Evolutionary conservation across 164 flowering plant genomes (phyloP), one percentile per base, ranked within the genome.

Genomic region (Buxus sempervirens): DNA sequence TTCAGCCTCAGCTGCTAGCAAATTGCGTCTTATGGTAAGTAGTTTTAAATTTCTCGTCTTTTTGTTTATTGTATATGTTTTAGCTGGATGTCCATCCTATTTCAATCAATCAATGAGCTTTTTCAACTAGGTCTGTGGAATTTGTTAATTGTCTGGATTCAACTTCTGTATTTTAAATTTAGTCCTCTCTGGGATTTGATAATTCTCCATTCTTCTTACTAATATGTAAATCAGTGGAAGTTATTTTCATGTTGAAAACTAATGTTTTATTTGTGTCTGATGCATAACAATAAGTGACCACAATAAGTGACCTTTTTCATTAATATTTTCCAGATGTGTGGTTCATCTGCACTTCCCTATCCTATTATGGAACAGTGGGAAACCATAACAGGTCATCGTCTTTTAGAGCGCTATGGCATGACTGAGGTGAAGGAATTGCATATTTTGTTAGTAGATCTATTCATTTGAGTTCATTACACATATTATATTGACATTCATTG

Each of bases 321-420:
- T 15, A 5, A 45, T 58, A 9, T 57, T 57, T 61, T 66, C n/a
- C 74, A 92, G 99, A 96, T 96, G 99, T 87, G 95, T 85, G 98
- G 99, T 66, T 96, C 99, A 66, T 93, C 97, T 62, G 99, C 99
- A 48, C 96, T 96, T 63, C 99, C 99, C 36, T 82, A 78, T 64
- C 98, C 99, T 58, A 84, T 93, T 56, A 96, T 93, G 99, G 82
- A 87, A 75, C 88, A 85, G 72, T 96, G 99, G 99, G 97, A 93
- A 85, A 72, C 81, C 62, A 82, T 96, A 71, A 96, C 99, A 20
- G 93, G 95, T 4, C 99, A 96, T 75, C 83, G 89, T 27, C 96
- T 96, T 73, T 77, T 96, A 76, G 99, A 96, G 73, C 87, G 98
- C 65, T 96, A 93, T 78, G 99, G 99, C 70, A 96, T 96, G 99